Base-by-base conservation (phyloP, 1,284 basidiomycete species). In the Tylopilus microsporus region DNA sequence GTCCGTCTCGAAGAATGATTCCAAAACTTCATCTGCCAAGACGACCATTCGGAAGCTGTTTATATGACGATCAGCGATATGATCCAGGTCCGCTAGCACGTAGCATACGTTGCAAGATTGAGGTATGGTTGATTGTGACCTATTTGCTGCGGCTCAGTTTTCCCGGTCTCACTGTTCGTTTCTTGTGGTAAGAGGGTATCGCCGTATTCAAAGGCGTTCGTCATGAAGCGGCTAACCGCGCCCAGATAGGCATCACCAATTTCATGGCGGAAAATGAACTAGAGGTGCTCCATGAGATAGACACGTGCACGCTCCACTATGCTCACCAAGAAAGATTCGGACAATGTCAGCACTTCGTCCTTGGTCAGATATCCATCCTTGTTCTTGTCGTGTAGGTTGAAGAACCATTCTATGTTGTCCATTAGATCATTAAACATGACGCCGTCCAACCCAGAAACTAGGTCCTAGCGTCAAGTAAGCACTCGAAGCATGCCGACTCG, bases 401-500 rank as follows among this genome's bases (percentile, higher is more conserved):
- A 98, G 77, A 99, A 96, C 94, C 96, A 98, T 72, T 97, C 92
- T 66, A 98, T 98, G 67, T 92, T 96, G 61, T 94, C 92, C 93
- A 98, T 97, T 61, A 99, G 78, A 71, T 97, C 97, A 63, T 93
- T 95, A 74, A 93, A 92, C 85, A 98, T 92, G 57, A 98, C 90
- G 15, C 87, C 87, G 67, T 97, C 89, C 49, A 99, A 77, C 2
- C 96, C 97, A 43, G 81, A 82, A 9, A 99, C 88, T 34, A 99
- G 79, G 71, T 99, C 94, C 89, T 98, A 70, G 34, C 51, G 9
- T 39, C 43, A 52, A 19, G 51, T 63, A 55, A 68, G 59, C 52
- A 48, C 19, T 25, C 39, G 37, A 41, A 46, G 37, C 0, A 21
- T 12, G 21, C 19, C n/a, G 18, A 10, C 30, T 51, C 16, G 15